phyloP scores from a whole-genome alignment of 2,329 filamentous ascomycete genomes.

The Tolypocladium album region DNA sequence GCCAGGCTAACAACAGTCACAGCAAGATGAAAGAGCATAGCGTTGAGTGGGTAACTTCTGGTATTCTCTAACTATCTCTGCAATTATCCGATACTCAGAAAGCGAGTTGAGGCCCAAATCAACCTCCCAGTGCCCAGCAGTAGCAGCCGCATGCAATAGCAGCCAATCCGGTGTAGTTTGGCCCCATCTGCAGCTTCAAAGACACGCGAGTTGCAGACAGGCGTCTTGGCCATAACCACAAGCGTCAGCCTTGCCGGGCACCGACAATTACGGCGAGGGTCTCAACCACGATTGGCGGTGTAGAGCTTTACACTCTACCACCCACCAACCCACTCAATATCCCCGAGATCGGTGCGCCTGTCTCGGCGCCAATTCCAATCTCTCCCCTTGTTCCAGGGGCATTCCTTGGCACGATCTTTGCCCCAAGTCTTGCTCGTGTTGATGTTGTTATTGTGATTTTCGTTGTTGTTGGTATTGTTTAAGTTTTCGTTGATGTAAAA shows the following conservation, averaged over 20 bases:
- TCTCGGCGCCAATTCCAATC: conserved; percentile 55
- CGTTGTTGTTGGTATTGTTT: conserved; percentile 3
- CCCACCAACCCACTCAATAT: conserved; percentile 91
- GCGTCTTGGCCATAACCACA: background rate
- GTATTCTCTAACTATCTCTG: conserved; percentile 37
- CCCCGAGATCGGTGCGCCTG: conserved; percentile 56
- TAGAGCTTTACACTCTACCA: conserved; percentile 53
- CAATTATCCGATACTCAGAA: conserved; percentile 52
- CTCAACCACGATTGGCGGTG: conserved; percentile 51
- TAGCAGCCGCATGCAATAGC: conserved; percentile 1
- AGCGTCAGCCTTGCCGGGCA: background rate
- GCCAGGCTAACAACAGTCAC: background rate
- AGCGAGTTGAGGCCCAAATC: conserved; percentile 43
- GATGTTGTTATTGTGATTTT: conserved; percentile 11
- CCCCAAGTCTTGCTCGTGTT: conserved; percentile 13
- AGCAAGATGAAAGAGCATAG: background rate
- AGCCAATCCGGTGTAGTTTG: conserved; percentile 2
- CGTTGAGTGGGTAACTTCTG: conserved; percentile 56
- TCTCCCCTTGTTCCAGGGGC: conserved; percentile 47
- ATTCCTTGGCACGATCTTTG: conserved; percentile 39
- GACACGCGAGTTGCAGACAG: background rate
- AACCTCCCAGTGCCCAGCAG: conserved; percentile 12
- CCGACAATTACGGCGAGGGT: conserved; percentile 14
- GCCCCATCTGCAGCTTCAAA: background rate
- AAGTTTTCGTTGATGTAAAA: conserved; percentile 26